A percentile compares a stretch with the other conserved stretches of the same genome.
Conservation (phyloP, 495 filamentous ascomycete genomes). For the Penicillium pancosmium region DNA sequence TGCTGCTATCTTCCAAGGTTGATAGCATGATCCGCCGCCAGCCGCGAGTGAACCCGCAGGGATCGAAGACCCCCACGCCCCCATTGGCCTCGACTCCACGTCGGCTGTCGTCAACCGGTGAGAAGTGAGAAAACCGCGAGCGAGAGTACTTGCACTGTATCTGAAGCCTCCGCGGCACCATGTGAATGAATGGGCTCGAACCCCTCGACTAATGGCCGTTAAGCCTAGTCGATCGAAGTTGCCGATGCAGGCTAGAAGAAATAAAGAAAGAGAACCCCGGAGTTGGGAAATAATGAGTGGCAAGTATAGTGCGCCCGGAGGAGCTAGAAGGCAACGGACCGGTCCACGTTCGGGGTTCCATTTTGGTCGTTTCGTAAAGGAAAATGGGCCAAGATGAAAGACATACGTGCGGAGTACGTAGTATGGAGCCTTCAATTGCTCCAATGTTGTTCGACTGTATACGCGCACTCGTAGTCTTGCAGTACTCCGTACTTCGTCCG, state of each 20-base stretch:
- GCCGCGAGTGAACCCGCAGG: not conserved
- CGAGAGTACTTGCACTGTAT: constrained; percentile 6
- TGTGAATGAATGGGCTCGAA: constrained; percentile 10
- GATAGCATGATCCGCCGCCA: constrained; percentile 1
- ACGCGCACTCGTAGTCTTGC: not conserved
- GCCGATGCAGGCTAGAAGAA: not conserved
- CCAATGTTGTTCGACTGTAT: not conserved
- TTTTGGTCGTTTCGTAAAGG: not conserved
- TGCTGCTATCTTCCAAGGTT: not conserved
- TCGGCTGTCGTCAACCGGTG: not conserved
- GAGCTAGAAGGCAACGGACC: constrained; percentile 3
- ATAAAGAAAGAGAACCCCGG: not conserved
- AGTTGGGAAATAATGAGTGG: not conserved
- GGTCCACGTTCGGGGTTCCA: constrained; percentile 2
- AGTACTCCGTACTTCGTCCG: not conserved
- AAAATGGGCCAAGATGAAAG: not conserved
- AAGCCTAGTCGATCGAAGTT: not conserved
- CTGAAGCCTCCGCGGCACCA: constrained; percentile 17
- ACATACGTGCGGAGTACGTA: too few species aligned
- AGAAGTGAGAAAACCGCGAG: not conserved
- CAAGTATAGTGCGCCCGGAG: not conserved
- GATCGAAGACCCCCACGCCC: constrained; percentile 1
- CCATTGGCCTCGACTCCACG: not conserved
- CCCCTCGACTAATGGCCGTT: constrained; percentile 15
- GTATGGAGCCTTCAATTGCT: too few species aligned